Percentiles rank a stretch among this genome's conserved stretches.
phyloP scores from a whole-genome alignment of 257 asterid species.

The Haberlea rhodopensis region DNA sequence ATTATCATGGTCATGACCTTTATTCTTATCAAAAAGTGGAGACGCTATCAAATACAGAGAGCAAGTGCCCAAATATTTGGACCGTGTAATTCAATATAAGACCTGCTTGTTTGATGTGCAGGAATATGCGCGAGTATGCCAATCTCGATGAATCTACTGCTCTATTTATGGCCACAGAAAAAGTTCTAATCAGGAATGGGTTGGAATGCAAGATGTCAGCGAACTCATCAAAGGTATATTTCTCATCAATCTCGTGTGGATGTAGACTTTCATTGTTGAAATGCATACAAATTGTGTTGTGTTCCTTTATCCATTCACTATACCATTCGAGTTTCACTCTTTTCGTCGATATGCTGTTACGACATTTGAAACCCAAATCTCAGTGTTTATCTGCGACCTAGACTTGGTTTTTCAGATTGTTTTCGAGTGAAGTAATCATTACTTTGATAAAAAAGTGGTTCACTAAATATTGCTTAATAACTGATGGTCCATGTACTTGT shows the following conservation, averaged over 20 bases:
- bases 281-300: background rate
- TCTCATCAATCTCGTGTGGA: background rate
- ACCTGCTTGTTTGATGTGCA: conserved; percentile 35
- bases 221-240: conserved; percentile 75
- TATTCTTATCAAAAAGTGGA: background rate
- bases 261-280: background rate
- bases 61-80: background rate
- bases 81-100: background rate
- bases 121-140: conserved; percentile 61
- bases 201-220: conserved; percentile 97
- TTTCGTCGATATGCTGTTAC: background rate
- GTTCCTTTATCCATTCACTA: background rate
- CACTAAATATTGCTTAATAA: background rate
- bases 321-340: background rate
- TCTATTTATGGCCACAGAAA: conserved; percentile 60
- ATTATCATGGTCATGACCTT: background rate
- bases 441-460: background rate
- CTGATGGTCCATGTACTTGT: background rate
- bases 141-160: conserved; percentile 57
- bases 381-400: background rate
- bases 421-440: background rate
- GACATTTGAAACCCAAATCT: background rate
- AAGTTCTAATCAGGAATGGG: conserved; percentile 66
- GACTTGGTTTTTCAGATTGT: background rate
- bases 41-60: too few relatives aligned